Evolutionary conservation across 2,329 filamentous ascomycete genomes (phyloP), one percentile per base, ranked within the genome.

Genomic region (Penicillium janthinellum): DNA sequence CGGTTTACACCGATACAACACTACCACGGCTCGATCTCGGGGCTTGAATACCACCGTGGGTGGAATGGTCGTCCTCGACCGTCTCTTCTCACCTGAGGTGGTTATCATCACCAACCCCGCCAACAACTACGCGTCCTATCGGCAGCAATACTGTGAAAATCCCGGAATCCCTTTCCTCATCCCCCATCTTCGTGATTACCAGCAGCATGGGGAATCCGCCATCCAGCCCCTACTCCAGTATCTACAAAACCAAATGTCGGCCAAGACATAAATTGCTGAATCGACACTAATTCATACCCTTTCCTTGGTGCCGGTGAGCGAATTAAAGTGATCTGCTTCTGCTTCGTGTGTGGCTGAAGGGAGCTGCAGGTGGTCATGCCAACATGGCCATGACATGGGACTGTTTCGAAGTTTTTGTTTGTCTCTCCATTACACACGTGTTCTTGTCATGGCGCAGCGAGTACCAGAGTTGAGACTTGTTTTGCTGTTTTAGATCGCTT

Each of bases 101-200:
- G 41, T 68, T 22, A 64, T 66, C 17, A 67, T 78, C 45, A 55
- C 71, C 14, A 64, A 72, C 50, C 65, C 76, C 0, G 56, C 60
- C 25, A 61, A 74, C 8, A 78, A 79, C 52, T 77, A 74, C 45
- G 63, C 66, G 7, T 57, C 66, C 28, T 78, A 79, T 59, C 73
- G 75, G 35, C 67, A 72, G 34, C 66, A 70, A 17, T 76, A 75
- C 65, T 54, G 63, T 25, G 57, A 63, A 12, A 61, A 65, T 6
- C 75, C 75, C 0, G 77, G 76, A 4, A 70, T 78, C 22, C 77
- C 77, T 0, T 78, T 77, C 58, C 67, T 79, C 3, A 42, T 72
- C 5, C 75, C 76, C 2, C 76, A 79, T 65, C 58, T 76, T 52
- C 65, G 67, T 15, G 75, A 78, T 34, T 73, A 68, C 50, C 68